These are phyloP conservation scores for Solanum ossicruentum DNA, from an alignment of 257 asterid genomes.

Conservation along the genomic window DNA sequence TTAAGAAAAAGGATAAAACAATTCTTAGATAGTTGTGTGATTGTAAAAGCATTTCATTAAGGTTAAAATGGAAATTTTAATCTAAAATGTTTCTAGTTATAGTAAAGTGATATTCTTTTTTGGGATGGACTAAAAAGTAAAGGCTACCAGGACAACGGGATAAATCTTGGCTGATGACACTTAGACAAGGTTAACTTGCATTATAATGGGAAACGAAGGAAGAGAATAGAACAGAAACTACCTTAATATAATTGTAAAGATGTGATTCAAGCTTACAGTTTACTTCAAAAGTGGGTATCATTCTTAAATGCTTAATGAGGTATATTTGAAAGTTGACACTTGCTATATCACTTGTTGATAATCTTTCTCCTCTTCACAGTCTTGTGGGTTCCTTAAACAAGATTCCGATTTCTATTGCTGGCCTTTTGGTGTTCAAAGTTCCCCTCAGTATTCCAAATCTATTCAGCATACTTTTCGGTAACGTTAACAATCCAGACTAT, in stretches of 20 bases:
- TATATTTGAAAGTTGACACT: background rate
- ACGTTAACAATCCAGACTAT: background rate
- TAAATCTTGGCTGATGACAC: background rate
- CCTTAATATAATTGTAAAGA: background rate
- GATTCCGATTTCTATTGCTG: constrained; percentile 37
- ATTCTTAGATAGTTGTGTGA: too few relatives aligned
- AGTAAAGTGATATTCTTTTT: too few relatives aligned
- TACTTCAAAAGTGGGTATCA: background rate
- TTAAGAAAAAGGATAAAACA: too few relatives aligned
- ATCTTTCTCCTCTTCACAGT: constrained; percentile 12
- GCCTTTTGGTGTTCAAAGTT: constrained; percentile 29
- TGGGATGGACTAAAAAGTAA: too few relatives aligned
- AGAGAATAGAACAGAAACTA: background rate
- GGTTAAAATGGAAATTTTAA: too few relatives aligned
- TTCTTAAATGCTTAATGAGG: background rate
- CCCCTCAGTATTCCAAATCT: constrained; percentile 28
- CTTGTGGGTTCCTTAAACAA: constrained; percentile 43
- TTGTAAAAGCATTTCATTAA: too few relatives aligned
- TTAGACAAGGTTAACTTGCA: background rate
- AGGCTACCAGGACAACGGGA: too few relatives aligned
- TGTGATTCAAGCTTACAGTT: background rate
- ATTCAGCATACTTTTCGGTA: constrained; percentile 39
- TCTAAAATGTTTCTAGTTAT: too few relatives aligned
- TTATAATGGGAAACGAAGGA: background rate
- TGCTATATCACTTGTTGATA: background rate